phyloP scores from a whole-genome alignment of 73 alveolate species.

The Paramecium octaurelia region DNA sequence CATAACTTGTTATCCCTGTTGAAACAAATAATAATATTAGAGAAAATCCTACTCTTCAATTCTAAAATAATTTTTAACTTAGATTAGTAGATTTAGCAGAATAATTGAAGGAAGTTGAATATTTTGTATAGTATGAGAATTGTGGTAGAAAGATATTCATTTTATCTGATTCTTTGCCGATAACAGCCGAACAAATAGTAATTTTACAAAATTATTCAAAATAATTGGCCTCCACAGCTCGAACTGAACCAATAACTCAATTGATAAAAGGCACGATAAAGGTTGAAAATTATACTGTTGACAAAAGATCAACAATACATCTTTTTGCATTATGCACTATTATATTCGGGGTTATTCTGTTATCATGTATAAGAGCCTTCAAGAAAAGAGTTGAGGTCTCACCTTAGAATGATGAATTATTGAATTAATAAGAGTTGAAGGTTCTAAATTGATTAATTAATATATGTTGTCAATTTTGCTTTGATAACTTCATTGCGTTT shows the following conservation, averaged over 20 bases:
- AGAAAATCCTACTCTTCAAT: background rate
- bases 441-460: background rate
- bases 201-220: background rate
- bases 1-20: background rate
- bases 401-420: background rate
- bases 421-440: background rate
- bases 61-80: background rate
- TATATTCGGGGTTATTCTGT: background rate
- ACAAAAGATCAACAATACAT: background rate
- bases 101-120: background rate
- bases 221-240: background rate
- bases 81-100: background rate
- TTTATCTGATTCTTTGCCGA: background rate
- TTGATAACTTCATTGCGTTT: background rate
- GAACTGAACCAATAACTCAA: background rate
- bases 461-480: background rate
- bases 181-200: background rate
- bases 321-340: background rate
- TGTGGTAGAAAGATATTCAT: background rate
- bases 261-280: background rate
- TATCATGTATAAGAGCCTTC: background rate
- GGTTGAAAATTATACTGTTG: background rate
- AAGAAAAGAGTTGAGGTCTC: background rate
- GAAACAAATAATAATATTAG: background rate
- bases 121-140: background rate